phyloP scores from a whole-genome alignment of 2,329 filamentous ascomycete species.

The Ceratocystis variospora region DNA sequence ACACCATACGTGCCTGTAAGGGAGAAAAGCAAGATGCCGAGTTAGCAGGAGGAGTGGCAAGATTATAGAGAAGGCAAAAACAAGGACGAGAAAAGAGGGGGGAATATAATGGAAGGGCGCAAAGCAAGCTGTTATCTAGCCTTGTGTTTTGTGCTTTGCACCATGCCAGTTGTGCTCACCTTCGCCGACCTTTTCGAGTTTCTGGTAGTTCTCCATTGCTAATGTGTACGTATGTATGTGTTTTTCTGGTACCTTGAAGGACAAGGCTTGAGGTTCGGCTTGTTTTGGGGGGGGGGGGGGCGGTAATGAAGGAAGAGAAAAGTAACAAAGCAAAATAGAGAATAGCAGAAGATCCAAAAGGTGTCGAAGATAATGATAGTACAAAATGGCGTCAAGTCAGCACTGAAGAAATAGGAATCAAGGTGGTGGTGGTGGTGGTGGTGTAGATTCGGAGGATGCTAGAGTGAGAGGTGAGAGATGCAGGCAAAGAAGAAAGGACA shows the following conservation, averaged over 20 bases:
- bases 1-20: conserved; percentile 75
- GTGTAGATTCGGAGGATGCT: too few relatives aligned
- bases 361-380: background rate
- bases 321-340: background rate
- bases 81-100: background rate
- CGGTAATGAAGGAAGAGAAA: background rate
- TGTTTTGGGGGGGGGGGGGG: too few relatives aligned
- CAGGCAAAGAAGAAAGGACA: conserved; percentile 7
- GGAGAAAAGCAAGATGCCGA: conserved; percentile 8
- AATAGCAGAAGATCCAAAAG: background rate
- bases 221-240: conserved; percentile 18
- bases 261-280: too few relatives aligned
- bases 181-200: conserved; percentile 92
- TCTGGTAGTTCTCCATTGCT: conserved; percentile 80
- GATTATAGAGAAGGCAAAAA: background rate
- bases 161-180: conserved; percentile 36
- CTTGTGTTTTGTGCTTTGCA: background rate
- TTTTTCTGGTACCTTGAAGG: conserved; percentile 15
- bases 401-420: too few relatives aligned
- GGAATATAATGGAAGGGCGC: background rate
- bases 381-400: background rate
- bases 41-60: background rate
- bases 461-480: background rate
- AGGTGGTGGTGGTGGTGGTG: too few relatives aligned
- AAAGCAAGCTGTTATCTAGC: background rate